Evolutionary conservation across 2,329 filamentous ascomycete genomes (phyloP).

Genomic region (Chrysoporthe austroafricana): DNA sequence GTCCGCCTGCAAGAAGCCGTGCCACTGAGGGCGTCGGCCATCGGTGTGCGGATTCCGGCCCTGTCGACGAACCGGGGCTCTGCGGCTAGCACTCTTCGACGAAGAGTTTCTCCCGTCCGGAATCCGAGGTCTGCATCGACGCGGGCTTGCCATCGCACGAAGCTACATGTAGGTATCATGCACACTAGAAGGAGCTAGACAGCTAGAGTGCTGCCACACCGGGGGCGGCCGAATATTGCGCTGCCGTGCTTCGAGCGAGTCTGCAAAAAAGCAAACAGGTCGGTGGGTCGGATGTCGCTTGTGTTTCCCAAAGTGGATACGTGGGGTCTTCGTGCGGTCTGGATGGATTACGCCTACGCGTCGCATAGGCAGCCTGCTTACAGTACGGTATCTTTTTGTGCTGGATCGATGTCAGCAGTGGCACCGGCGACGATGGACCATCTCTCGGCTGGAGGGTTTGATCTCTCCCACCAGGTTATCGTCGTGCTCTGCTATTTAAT

Average conservation of each 20-base stretch:
- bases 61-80: not conserved
- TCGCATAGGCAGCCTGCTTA: not conserved
- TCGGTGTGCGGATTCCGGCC: slow-evolving; percentile 1
- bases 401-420: not conserved
- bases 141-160: not conserved
- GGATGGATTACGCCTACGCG: not conserved
- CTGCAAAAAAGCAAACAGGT: not conserved
- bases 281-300: slow-evolving; percentile 23
- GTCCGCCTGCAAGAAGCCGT: not conserved
- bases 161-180: not conserved
- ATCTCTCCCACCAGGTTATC: not conserved
- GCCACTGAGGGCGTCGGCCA: slow-evolving; percentile 3
- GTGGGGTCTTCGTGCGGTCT: not conserved
- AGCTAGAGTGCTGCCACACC: not conserved
- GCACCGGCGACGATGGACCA: not conserved
- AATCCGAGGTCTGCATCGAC: not conserved
- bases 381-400: too few relatives aligned
- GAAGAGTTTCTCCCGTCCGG: not conserved
- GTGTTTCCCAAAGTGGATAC: slow-evolving; percentile 10
- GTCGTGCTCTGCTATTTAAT: not conserved
- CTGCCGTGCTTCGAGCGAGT: not conserved
- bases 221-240: not conserved
- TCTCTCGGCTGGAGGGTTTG: not conserved
- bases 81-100: not conserved
- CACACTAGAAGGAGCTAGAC: not conserved